A percentile compares a stretch with the other conserved stretches of the same genome.
Evolutionary conservation across 2,329 filamentous ascomycete genomes (phyloP).

Genomic region (Tympanopsis confertula): DNA sequence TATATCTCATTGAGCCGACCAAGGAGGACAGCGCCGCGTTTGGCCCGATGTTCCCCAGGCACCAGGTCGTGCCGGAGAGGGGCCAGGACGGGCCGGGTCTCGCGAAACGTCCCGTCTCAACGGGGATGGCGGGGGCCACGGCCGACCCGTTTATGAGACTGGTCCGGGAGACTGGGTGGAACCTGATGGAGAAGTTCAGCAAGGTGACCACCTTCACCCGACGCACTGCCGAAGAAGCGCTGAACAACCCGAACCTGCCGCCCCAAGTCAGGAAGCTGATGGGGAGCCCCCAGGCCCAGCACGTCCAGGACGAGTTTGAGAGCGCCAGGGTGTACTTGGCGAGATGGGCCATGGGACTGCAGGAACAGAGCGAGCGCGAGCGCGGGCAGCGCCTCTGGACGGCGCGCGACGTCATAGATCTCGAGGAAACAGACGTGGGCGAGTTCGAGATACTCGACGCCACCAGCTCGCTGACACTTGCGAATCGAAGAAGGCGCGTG

Average conservation of each 20-base stretch:
- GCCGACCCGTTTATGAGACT: slow-evolving; percentile 93
- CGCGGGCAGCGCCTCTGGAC: slow-evolving; percentile 82
- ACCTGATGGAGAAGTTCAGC: slow-evolving; percentile 88
- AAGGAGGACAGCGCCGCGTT: slow-evolving; percentile 78
- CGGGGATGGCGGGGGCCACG: slow-evolving; percentile 45
- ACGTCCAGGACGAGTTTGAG: slow-evolving; percentile 91
- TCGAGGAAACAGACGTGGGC: slow-evolving; percentile 88
- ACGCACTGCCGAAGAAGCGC: slow-evolving; percentile 79
- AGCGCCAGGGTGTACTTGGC: slow-evolving; percentile 89
- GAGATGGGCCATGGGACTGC: slow-evolving; percentile 96
- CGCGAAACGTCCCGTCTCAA: slow-evolving; percentile 19
- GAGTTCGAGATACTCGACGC: slow-evolving; percentile 92
- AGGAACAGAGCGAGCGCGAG: slow-evolving; percentile 88
- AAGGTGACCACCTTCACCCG: slow-evolving; percentile 94
- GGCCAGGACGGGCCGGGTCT: slow-evolving; percentile 21
- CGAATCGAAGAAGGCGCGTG: slow-evolving; percentile 67
- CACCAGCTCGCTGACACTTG: slow-evolving; percentile 58
- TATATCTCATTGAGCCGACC: slow-evolving; percentile 81
- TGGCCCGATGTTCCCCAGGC: slow-evolving; percentile 33
- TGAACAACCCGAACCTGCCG: slow-evolving; percentile 83
- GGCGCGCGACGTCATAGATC: slow-evolving; percentile 77
- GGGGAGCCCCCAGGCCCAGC: slow-evolving; percentile 87
- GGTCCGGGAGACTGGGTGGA: slow-evolving; percentile 91
- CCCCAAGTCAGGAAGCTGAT: slow-evolving; percentile 77
- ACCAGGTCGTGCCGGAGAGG: too few relatives aligned